Evolutionary conservation across 1,284 basidiomycete species (phyloP), one percentile per base, ranked within the genome.

Genomic region (Malassezia slooffiae): DNA sequence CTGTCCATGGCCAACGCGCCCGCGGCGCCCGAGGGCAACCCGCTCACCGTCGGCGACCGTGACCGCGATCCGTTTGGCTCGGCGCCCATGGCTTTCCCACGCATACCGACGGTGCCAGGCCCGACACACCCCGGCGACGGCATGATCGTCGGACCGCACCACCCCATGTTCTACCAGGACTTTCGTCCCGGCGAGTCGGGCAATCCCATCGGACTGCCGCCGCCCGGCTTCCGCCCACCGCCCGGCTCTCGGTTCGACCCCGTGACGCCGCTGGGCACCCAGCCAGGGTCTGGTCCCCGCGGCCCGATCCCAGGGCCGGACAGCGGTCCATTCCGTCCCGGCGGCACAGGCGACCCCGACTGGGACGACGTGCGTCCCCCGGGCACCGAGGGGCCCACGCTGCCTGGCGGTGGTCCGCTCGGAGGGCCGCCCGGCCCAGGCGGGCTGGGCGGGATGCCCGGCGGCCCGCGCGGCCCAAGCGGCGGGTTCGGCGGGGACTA

Each of bases 321-420:
- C 29, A 6, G 13, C 13, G 4, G 16, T n/a, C n/a, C n/a, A n/a
- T n/a, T n/a, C n/a, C n/a, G n/a, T n/a, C n/a, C n/a, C n/a, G n/a
- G 20, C 13, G 24, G 17, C 3, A 36, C 17, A 8, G 41, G 40
- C n/a, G 33, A 48, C 13, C 46, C 46, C 5, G 46, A 48, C 29
- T 48, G 33, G 33, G 41, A 48, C 37, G 46, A 48, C 7, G 12
- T 48, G 15, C 34, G 31, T 15, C 46, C 46, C 11, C 46, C 46
- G 5, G 19, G n/a, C 6, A 20, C 21, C 22, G 24, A n/a, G n/a
- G n/a, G n/a, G n/a, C n/a, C n/a, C n/a, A n/a, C n/a, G n/a, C n/a
- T n/a, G n/a, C n/a, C n/a, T n/a, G n/a, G n/a, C n/a, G n/a, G n/a
- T n/a, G n/a, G n/a, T n/a, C n/a, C n/a, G n/a, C n/a, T n/a, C n/a